phyloP scores from a whole-genome alignment of 2,329 filamentous ascomycete species.

The Tricladium varicosporioides region DNA sequence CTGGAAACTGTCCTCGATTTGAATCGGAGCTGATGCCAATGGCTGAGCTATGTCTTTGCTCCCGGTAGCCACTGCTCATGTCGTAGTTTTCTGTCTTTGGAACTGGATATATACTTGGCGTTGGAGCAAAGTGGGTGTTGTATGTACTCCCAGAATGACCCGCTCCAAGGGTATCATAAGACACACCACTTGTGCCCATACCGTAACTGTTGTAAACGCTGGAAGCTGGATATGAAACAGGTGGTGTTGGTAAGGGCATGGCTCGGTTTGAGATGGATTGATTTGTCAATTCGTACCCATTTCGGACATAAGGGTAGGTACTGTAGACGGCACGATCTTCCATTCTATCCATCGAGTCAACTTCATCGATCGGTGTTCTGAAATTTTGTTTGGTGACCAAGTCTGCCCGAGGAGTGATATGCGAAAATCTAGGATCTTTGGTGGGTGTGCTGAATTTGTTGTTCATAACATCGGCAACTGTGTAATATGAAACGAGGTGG shows the following conservation, averaged over 20 bases:
- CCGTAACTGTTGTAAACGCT: constrained; percentile 23
- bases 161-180: constrained; percentile 25
- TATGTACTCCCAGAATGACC: constrained; percentile 16
- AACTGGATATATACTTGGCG: constrained; percentile 24
- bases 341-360: constrained; percentile 40
- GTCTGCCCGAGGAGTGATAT: constrained; percentile 54
- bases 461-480: constrained; percentile 69
- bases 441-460: constrained; percentile 56
- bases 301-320: constrained; percentile 25
- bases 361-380: constrained; percentile 62
- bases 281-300: constrained; percentile 32
- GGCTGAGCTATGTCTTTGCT: constrained; percentile 27
- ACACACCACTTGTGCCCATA: constrained; percentile 14
- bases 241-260: constrained; percentile 30
- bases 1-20: constrained; percentile 19
- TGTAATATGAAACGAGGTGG: constrained; percentile 89
- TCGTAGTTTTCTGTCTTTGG: constrained; percentile 28
- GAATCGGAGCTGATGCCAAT: constrained; percentile 23
- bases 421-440: constrained; percentile 48
- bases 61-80: constrained; percentile 16
- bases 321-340: constrained; percentile 29
- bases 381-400: constrained; percentile 65
- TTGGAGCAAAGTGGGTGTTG: constrained; percentile 21
- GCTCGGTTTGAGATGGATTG: constrained; percentile 29
- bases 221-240: constrained; percentile 22